Conservation (phyloP, 1,284 basidiomycete genomes). For the Mycosarcoma mackinlayi region DNA sequence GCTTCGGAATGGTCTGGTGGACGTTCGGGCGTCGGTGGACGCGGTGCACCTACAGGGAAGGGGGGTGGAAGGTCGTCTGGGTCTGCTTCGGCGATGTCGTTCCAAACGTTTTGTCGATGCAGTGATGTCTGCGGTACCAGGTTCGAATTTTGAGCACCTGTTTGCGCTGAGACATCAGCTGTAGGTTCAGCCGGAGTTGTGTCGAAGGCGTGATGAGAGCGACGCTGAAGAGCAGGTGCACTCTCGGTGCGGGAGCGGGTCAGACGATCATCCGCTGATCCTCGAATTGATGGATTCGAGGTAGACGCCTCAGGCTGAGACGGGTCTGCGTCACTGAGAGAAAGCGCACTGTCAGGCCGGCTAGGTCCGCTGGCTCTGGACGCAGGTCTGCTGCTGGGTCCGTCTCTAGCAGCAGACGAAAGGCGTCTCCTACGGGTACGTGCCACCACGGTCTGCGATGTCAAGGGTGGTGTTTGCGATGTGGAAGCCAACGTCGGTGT, state of each 20-base stretch:
- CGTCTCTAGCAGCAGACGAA: conserved; percentile 26
- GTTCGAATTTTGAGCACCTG: background rate
- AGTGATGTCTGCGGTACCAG: conserved; percentile 27
- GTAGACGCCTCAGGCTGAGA: background rate
- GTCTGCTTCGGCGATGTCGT: conserved; percentile 50
- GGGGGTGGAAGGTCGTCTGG: conserved; percentile 53
- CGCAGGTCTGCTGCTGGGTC: conserved; percentile 30
- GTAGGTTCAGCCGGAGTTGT: background rate
- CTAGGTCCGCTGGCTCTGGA: conserved; percentile 38
- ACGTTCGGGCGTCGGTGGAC: conserved; percentile 37
- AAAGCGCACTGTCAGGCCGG: conserved; percentile 25
- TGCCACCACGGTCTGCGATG: conserved; percentile 11
- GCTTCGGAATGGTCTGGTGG: conserved; percentile 37
- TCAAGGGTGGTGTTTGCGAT: conserved; percentile 9
- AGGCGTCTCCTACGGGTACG: conserved; percentile 20
- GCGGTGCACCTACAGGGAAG: conserved; percentile 46
- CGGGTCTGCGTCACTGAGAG: conserved; percentile 11
- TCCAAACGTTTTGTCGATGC: conserved; percentile 52
- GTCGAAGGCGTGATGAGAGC: conserved; percentile 27
- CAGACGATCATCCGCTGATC: background rate
- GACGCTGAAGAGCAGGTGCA: conserved; percentile 23
- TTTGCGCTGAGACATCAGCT: background rate
- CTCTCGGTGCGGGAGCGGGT: conserved; percentile 36
- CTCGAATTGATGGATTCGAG: background rate
- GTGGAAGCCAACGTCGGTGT: conserved; percentile 30